Conservation (phyloP, 768 basidiomycete species). For the Sistotremastrum suecicum region DNA sequence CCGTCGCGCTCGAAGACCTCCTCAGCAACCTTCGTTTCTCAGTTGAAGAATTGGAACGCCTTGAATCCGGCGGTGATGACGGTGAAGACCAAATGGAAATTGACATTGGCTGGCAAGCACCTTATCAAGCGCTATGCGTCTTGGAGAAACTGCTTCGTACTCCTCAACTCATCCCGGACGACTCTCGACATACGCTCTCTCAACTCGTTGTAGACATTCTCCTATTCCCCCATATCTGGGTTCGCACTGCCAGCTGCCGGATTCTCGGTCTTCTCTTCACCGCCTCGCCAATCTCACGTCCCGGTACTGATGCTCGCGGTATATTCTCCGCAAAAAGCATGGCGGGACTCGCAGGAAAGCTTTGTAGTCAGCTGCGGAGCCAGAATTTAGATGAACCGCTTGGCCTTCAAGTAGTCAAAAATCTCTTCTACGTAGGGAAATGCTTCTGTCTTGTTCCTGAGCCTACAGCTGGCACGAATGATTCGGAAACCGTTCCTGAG, state of each 20-base stretch:
- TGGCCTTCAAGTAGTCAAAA: conserved; percentile 81
- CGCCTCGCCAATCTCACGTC: conserved; percentile 29
- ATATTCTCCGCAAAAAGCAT: conserved; percentile 36
- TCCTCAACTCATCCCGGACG: conserved; percentile 30
- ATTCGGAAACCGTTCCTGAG: not conserved
- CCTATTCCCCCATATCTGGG: conserved; percentile 90
- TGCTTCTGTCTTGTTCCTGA: conserved; percentile 44
- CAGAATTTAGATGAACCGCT: conserved; percentile 57
- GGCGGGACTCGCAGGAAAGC: conserved; percentile 56
- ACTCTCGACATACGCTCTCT: conserved; percentile 27
- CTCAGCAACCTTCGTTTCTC: conserved; percentile 32
- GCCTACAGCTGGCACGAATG: conserved; percentile 5
- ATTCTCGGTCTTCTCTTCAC: conserved; percentile 60
- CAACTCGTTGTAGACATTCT: conserved; percentile 45
- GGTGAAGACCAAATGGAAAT: conserved; percentile 38
- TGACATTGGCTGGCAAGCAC: conserved; percentile 63
- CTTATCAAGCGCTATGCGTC: conserved; percentile 66
- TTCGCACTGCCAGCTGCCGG: conserved; percentile 67
- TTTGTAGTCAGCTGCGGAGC: conserved; percentile 70
- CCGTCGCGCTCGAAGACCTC: conserved; percentile 43
- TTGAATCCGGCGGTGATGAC: conserved; percentile 24
- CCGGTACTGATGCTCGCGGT: conserved; percentile 16
- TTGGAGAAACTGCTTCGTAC: conserved; percentile 44
- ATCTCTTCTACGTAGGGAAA: conserved; percentile 85
- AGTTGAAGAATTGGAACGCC: conserved; percentile 22